A percentile compares a stretch with the other conserved stretches of the same genome.
Evolutionary conservation across 2,329 filamentous ascomycete species (phyloP).

Genomic region (Neofusicoccum cordaticola): DNA sequence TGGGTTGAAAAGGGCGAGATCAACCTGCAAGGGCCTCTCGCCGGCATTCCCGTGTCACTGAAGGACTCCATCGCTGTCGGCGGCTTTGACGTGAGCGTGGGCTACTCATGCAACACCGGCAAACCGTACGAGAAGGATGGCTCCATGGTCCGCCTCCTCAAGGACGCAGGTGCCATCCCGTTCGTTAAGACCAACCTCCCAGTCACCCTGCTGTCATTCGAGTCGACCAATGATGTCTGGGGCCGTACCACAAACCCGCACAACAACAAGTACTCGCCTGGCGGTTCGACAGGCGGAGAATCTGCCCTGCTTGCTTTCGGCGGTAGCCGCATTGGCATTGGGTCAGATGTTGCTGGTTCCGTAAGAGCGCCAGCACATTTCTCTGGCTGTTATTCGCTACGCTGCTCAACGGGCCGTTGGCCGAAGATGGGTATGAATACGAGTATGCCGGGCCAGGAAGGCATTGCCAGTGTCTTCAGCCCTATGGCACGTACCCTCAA

Average conservation of each 20-base stretch:
- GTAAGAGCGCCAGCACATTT: conserved; percentile 86
- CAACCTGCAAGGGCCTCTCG: conserved; percentile 77
- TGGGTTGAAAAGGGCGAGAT: conserved; percentile 61
- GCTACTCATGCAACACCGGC: conserved; percentile 70
- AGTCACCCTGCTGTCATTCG: conserved; percentile 81
- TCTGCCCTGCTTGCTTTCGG: conserved; percentile 76
- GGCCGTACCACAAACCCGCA: conserved; percentile 80
- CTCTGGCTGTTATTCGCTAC: conserved; percentile 81
- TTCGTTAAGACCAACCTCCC: conserved; percentile 93
- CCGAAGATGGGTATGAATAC: conserved; percentile 80
- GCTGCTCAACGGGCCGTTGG: conserved; percentile 87
- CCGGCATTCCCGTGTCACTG: conserved; percentile 80
- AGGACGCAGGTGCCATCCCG: conserved; percentile 81
- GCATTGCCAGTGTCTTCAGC: conserved; percentile 82
- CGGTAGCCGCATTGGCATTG: conserved; percentile 81
- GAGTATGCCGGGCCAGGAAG: conserved; percentile 90
- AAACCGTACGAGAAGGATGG: conserved; percentile 69
- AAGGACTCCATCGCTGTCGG: conserved; percentile 76
- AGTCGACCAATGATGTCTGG: conserved; percentile 78
- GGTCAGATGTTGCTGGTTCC: conserved; percentile 86
- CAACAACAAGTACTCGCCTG: conserved; percentile 78
- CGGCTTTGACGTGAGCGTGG: conserved; percentile 79
- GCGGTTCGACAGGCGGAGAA: conserved; percentile 85
- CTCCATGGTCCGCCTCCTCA: conserved; percentile 69
- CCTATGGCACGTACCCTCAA: conserved; percentile 86